phyloP scores from a whole-genome alignment of 2,329 filamentous ascomycete genomes.

The Nemania sp. region DNA sequence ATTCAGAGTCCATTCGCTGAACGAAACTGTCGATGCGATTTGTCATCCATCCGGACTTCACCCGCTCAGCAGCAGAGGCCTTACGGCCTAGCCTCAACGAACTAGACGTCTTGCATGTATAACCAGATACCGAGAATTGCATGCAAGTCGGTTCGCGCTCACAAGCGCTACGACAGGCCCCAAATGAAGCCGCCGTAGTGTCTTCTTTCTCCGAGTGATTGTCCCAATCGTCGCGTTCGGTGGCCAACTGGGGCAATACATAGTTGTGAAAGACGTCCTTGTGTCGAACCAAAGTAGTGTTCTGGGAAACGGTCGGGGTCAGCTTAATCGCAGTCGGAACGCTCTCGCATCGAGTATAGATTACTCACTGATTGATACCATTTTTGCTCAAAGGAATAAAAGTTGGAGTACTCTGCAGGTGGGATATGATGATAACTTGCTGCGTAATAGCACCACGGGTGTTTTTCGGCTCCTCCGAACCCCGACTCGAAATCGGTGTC shows the following conservation, averaged over 20 bases:
- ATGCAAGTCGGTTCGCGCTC: slow-evolving; percentile 35
- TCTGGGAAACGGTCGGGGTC: slow-evolving; percentile 24
- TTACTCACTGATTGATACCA: slow-evolving; percentile 40
- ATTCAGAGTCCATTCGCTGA: slow-evolving; percentile 35
- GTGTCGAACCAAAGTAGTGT: slow-evolving; percentile 36
- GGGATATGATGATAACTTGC: slow-evolving; percentile 55
- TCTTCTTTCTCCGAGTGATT: slow-evolving; percentile 38
- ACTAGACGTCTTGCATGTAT: slow-evolving; percentile 37
- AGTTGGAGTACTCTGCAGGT: slow-evolving; percentile 45
- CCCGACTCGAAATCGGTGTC: slow-evolving; percentile 50
- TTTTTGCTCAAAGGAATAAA: slow-evolving; percentile 51
- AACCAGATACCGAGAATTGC: slow-evolving; percentile 39
- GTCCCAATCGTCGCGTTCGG: slow-evolving; percentile 39
- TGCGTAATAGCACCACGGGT: slow-evolving; percentile 55
- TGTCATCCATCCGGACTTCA: slow-evolving; percentile 41
- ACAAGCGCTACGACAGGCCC: slow-evolving; percentile 36
- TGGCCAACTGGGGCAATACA: slow-evolving; percentile 33
- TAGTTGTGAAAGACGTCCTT: slow-evolving; percentile 39
- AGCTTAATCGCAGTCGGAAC: neutral
- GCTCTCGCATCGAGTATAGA: neutral
- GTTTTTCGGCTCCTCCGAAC: slow-evolving; percentile 44
- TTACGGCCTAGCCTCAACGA: slow-evolving; percentile 36
- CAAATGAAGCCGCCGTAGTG: slow-evolving; percentile 30
- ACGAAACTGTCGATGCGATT: slow-evolving; percentile 38
- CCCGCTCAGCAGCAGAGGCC: slow-evolving; percentile 20